These are phyloP conservation scores for Pelargonium exstipulatum DNA, from an alignment of 441 rosid species.

Conservation along the genomic window DNA sequence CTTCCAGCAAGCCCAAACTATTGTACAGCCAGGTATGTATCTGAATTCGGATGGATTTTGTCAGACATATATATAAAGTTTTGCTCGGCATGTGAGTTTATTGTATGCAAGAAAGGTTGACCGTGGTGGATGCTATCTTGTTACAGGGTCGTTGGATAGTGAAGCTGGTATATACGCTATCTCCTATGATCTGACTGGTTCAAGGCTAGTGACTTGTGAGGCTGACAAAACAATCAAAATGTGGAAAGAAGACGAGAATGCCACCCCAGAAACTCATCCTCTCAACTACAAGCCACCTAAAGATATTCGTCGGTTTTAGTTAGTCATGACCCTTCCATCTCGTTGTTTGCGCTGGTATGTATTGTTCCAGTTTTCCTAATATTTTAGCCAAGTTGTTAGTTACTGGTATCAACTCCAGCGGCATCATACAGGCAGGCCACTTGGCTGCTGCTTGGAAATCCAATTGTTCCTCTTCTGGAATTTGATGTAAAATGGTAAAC, in stretches of 20 bases:
- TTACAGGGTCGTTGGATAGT: constrained; percentile 91
- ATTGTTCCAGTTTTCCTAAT: no score
- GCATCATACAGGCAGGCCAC: no score
- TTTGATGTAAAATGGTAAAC: no score
- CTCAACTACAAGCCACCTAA: constrained; percentile 92
- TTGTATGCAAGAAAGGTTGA: constrained; percentile 6
- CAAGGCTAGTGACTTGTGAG: constrained; percentile 76
- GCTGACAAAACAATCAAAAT: constrained; percentile 97
- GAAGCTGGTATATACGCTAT: constrained; percentile 94
- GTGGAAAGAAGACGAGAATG: constrained; percentile 94
- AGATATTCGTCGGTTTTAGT: constrained; percentile 83
- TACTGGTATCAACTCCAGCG: no score
- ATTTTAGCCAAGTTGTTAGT: no score
- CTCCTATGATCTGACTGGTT: constrained; percentile 67
- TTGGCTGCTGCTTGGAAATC: no score
- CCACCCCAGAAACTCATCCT: constrained; percentile 91
- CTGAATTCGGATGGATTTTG: not conserved
- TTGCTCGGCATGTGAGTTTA: not conserved
- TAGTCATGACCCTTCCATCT: no score
- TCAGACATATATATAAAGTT: no score
- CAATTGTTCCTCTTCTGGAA: no score
- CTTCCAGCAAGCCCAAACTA: constrained; percentile 91
- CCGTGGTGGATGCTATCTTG: constrained; percentile 3
- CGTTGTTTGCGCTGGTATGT: no score
- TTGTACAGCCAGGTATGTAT: constrained; percentile 82